phyloP scores from a whole-genome alignment of 2,329 filamentous ascomycete species.

The Penicillium sp. region DNA sequence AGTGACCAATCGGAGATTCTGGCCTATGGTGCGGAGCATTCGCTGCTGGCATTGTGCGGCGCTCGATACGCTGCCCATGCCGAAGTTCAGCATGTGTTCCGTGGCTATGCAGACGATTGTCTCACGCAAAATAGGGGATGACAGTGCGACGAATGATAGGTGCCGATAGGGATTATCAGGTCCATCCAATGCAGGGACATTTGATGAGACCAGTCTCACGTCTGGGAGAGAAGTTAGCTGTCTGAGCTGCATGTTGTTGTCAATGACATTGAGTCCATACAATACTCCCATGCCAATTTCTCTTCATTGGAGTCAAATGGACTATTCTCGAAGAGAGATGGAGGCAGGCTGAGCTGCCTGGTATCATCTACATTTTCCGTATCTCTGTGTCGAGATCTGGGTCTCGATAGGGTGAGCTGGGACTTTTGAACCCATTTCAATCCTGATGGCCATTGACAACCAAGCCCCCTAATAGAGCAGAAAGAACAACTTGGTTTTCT shows the following conservation, averaged over 20 bases:
- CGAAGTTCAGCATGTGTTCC: constrained; percentile 27
- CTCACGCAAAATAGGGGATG: constrained; percentile 22
- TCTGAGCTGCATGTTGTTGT: neutral
- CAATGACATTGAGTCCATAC: constrained; percentile 5
- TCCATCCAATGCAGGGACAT: constrained; percentile 23
- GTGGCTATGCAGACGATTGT: constrained; percentile 26
- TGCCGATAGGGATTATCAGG: constrained; percentile 25
- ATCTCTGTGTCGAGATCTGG: constrained; percentile 14
- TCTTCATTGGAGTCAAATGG: constrained; percentile 19
- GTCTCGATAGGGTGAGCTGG: constrained; percentile 13
- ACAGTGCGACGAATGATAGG: constrained; percentile 20
- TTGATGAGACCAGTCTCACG: constrained; percentile 24
- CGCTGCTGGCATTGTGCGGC: constrained; percentile 22
- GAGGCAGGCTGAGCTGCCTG: neutral
- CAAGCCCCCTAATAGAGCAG: constrained; percentile 8
- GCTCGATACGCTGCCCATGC: constrained; percentile 16
- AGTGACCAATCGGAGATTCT: constrained; percentile 15
- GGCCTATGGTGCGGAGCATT: constrained; percentile 22
- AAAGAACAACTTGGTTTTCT: constrained; percentile 15
- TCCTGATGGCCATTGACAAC: constrained; percentile 18
- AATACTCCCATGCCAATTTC: constrained; percentile 24
- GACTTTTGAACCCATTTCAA: constrained; percentile 20
- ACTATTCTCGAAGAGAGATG: constrained; percentile 3
- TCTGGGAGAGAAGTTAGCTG: constrained; percentile 6
- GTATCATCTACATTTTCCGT: neutral